Base-by-base conservation (phyloP, 768 basidiomycete species). In the Stropharia rugosoannulata region DNA sequence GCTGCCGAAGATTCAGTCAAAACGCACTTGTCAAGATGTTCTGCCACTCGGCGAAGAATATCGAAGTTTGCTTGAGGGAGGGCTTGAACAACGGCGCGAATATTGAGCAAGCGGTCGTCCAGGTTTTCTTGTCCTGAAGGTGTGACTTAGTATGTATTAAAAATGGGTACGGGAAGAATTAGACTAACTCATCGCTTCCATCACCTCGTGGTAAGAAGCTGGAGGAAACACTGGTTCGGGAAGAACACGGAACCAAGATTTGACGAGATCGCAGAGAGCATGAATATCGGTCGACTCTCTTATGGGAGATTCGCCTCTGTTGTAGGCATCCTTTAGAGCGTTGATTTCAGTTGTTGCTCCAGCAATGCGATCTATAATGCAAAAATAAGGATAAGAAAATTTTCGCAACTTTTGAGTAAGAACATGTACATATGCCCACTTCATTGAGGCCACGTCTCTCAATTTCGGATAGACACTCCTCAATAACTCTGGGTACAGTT, bases 191-290 rank as follows among this genome's bases (percentile, higher is more conserved):
- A 85, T 87, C 1, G 85, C 85, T 40, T 82, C 80, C 63, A 94
- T 86, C 42, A 90, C 78, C 3, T 83, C 79, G 60, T 80, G 75
- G 66, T 93, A 93, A 2, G 81, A 81, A 6, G 78, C 69, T 15
- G 86, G 70, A 25, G 90, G 89, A 70, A 95, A 88, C 36, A 93
- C 72, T 9, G 90, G 85, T 58, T 90, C 89, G 10, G 93, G 92
- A 13, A 95, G 75, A 11, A 88, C 74, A 35, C 93, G 83, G 76
- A 94, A 88, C 90, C 90, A 94, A 0, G 87, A 82, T 73, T 93
- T 93, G 66, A 95, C 80, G 57, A 90, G 72, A 65, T 93, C 93
- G 56, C 91, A 85, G 37, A 94, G 82, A 35, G 89, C 89, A 68
- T 93, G 87, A 41, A 94, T 87, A 62, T 95, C 93, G 1, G 84